These are phyloP conservation scores for Benincasa hispida DNA, from an alignment of 306 rosid species.

Conservation along the genomic window DNA sequence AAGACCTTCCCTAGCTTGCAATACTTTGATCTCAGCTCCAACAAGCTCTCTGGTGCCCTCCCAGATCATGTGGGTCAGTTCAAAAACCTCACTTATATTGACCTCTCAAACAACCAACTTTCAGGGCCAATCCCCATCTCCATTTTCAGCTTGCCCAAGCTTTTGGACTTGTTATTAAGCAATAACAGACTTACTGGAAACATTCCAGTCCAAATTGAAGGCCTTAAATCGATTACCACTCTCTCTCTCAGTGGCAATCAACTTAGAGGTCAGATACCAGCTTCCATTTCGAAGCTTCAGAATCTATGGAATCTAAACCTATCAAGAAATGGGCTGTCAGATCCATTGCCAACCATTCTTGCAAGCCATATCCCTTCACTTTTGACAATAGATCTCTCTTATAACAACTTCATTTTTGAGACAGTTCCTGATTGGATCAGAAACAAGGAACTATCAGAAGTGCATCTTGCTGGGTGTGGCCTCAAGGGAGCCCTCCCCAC, in stretches of 20 bases:
- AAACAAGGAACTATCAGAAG: slow-evolving; percentile 55
- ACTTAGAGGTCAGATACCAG: slow-evolving; percentile 57
- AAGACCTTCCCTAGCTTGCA: slow-evolving; percentile 38
- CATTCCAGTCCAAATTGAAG: slow-evolving; percentile 59
- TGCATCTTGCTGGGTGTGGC: slow-evolving; percentile 72
- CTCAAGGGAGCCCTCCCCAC: slow-evolving; percentile 61
- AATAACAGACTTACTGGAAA: slow-evolving; percentile 63
- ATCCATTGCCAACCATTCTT: slow-evolving; percentile 51
- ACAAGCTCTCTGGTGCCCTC: slow-evolving; percentile 42
- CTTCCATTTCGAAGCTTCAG: slow-evolving; percentile 54
- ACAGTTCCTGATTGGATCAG: slow-evolving; percentile 77
- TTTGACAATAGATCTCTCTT: slow-evolving; percentile 76
- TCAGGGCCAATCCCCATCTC: slow-evolving; percentile 61
- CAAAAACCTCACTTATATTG: slow-evolving; percentile 41
- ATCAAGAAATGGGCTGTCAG: slow-evolving; percentile 60
- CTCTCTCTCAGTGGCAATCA: slow-evolving; percentile 57
- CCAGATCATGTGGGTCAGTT: slow-evolving; percentile 58
- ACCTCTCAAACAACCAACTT: slow-evolving; percentile 61
- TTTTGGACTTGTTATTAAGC: slow-evolving; percentile 60
- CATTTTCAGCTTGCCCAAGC: slow-evolving; percentile 47
- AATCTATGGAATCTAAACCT: slow-evolving; percentile 79
- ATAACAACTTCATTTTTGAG: slow-evolving; percentile 65
- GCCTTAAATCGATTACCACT: slow-evolving; percentile 50
- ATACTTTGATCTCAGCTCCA: slow-evolving; percentile 72
- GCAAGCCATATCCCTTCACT: slow-evolving; percentile 59